phyloP scores from a whole-genome alignment of 1,284 basidiomycete genomes.

The Boletus calvinii region DNA sequence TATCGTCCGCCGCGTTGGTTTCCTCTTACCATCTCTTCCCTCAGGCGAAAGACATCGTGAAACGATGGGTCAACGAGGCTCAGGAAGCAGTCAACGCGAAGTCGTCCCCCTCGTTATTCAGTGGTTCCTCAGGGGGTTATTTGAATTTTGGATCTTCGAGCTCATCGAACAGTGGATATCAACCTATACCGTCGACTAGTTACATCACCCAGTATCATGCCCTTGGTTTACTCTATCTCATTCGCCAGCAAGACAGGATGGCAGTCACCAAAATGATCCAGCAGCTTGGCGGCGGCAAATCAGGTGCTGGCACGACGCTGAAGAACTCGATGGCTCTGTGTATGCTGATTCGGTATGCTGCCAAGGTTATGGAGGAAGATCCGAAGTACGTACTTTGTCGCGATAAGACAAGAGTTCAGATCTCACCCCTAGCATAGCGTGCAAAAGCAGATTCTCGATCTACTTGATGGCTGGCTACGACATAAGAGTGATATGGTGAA shows the following conservation, averaged over 20 bases:
- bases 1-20: conserved; percentile 94
- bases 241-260: conserved; percentile 97
- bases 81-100: conserved; percentile 96
- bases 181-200: conserved; percentile 83
- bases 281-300: conserved; percentile 88
- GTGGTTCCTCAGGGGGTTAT: conserved; percentile 57
- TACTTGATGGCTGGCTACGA: conserved; percentile 92
- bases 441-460: conserved; percentile 90
- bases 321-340: conserved; percentile 99
- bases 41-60: conserved; percentile 90
- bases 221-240: conserved; percentile 90
- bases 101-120: conserved; percentile 69
- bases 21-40: conserved; percentile 98
- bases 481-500: conserved; percentile 99
- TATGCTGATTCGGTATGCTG: conserved; percentile 97
- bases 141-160: conserved; percentile 64
- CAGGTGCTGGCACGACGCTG: conserved; percentile 76
- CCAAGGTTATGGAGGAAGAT: conserved; percentile 98
- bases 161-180: conserved; percentile 61
- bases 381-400: conserved; percentile 69
- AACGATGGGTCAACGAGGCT: conserved; percentile 98
- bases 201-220: conserved; percentile 98
- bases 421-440: conserved; percentile 48
- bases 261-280: conserved; percentile 99
- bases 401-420: background rate